A percentile compares a stretch with the other conserved stretches of the same genome.
Evolutionary conservation across 768 basidiomycete species (phyloP).

Genomic region (Panus rudis): DNA sequence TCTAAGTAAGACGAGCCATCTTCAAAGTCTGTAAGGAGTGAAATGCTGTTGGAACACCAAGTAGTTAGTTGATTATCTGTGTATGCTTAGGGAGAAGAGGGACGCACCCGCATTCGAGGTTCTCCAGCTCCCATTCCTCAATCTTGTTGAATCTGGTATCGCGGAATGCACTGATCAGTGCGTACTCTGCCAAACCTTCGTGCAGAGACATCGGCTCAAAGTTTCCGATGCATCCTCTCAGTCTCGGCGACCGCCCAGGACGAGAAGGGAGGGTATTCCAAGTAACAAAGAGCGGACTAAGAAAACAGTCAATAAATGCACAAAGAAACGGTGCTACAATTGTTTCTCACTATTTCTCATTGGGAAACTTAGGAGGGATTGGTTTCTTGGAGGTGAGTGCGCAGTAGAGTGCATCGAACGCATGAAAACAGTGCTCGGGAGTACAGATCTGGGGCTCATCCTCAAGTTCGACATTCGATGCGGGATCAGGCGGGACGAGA

Average conservation of each 20-base stretch:
- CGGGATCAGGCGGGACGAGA: conserved; percentile 46
- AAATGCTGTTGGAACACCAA: conserved; percentile 49
- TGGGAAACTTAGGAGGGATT: conserved; percentile 54
- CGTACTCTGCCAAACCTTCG: conserved; percentile 83
- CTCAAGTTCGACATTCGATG: conserved; percentile 32
- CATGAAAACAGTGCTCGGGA: conserved; percentile 72
- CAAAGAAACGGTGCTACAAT: neutral
- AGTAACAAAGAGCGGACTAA: conserved; percentile 90
- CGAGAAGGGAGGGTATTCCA: conserved; percentile 77
- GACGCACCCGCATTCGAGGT: conserved; percentile 82
- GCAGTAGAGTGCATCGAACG: conserved; percentile 78
- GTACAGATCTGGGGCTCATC: conserved; percentile 45
- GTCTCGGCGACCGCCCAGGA: conserved; percentile 49
- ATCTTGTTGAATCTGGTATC: conserved; percentile 85
- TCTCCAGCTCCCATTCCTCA: conserved; percentile 64
- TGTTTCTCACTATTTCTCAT: conserved; percentile 75
- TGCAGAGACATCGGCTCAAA: conserved; percentile 72
- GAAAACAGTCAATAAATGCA: neutral
- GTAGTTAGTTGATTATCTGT: conserved; percentile 3
- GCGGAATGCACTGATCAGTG: conserved; percentile 83
- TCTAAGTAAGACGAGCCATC: conserved; percentile 78
- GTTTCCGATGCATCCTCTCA: conserved; percentile 94
- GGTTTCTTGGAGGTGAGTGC: conserved; percentile 54
- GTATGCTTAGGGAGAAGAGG: conserved; percentile 2
- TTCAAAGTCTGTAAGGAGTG: conserved; percentile 91